Conservation (phyloP, 2,329 filamentous ascomycete genomes). For the Cladosporium velox region DNA sequence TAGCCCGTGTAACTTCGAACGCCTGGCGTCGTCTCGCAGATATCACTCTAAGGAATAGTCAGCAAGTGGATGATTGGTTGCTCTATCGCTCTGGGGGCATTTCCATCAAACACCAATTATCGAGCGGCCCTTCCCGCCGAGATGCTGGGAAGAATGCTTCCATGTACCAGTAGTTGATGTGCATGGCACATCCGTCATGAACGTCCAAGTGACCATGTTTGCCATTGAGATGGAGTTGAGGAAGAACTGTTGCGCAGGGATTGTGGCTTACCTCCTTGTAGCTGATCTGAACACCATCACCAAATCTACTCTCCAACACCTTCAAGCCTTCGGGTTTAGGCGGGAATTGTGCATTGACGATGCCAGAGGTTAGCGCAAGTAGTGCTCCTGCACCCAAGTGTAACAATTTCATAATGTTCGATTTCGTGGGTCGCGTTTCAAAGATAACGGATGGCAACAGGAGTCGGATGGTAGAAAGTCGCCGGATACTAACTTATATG, state of each 20-base stretch:
- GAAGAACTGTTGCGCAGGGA: background rate
- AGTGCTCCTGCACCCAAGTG: background rate
- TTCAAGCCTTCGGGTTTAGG: conserved; percentile 44
- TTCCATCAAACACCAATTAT: background rate
- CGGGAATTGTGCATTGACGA: conserved; percentile 38
- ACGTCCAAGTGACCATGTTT: background rate
- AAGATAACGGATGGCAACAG: background rate
- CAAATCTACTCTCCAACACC: conserved; percentile 45
- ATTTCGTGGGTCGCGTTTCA: background rate
- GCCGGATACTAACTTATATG: background rate
- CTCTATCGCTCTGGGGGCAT: background rate
- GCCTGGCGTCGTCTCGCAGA: conserved; percentile 53
- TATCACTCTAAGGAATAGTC: conserved; percentile 22
- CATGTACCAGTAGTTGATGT: no score
- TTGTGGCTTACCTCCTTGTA: conserved; percentile 46
- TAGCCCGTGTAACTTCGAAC: conserved; percentile 46
- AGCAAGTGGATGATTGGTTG: background rate
- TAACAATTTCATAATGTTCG: background rate
- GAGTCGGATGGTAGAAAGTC: background rate
- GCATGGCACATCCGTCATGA: no score
- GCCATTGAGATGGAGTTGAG: background rate
- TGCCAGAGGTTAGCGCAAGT: background rate
- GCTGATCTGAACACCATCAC: conserved; percentile 47
- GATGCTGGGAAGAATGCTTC: no score
- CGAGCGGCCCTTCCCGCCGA: no score